phyloP scores from a whole-genome alignment of 257 asterid genomes.

The Catharanthus roseus region DNA sequence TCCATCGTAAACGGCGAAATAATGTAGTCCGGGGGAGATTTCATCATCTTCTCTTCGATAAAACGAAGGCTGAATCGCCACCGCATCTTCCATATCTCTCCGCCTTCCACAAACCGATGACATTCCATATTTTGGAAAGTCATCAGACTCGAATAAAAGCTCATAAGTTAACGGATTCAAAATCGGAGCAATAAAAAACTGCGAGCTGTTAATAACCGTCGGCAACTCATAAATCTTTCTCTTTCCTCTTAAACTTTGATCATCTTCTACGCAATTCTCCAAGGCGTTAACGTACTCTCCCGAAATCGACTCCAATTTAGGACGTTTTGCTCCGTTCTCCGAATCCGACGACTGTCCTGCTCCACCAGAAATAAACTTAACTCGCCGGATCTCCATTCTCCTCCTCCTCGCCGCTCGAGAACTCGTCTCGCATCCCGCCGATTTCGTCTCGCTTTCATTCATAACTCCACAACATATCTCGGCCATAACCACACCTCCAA shows the following conservation, averaged over 20 bases:
- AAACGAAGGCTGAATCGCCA: slow-evolving; percentile 55
- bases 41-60: slow-evolving; percentile 22
- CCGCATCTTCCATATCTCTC: slow-evolving; percentile 77
- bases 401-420: slow-evolving; percentile 45
- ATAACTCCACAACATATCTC: slow-evolving; percentile 51
- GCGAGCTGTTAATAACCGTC: slow-evolving; percentile 3
- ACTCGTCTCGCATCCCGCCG: slow-evolving; percentile 26
- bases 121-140: slow-evolving; percentile 43
- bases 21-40: slow-evolving; percentile 30
- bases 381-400: slow-evolving; percentile 47
- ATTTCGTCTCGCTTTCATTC: slow-evolving; percentile 30
- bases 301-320: slow-evolving; percentile 24
- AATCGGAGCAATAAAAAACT: slow-evolving; percentile 14
- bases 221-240: background rate
- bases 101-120: slow-evolving; percentile 70
- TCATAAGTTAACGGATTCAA: slow-evolving; percentile 10
- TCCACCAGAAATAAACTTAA: slow-evolving; percentile 24
- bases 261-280: slow-evolving; percentile 12
- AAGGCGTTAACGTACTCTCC: slow-evolving; percentile 25
- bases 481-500: slow-evolving; percentile 37
- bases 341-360: background rate
- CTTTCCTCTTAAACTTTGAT: background rate
- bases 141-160: background rate
- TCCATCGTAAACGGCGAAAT: slow-evolving; percentile 69
- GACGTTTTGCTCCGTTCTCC: slow-evolving; percentile 29